Percentiles rank a stretch among this genome's conserved stretches.
These are phyloP conservation scores for Talaromyces thailandensis DNA, from an alignment of 495 filamentous ascomycete genomes.

Conservation along the genomic window DNA sequence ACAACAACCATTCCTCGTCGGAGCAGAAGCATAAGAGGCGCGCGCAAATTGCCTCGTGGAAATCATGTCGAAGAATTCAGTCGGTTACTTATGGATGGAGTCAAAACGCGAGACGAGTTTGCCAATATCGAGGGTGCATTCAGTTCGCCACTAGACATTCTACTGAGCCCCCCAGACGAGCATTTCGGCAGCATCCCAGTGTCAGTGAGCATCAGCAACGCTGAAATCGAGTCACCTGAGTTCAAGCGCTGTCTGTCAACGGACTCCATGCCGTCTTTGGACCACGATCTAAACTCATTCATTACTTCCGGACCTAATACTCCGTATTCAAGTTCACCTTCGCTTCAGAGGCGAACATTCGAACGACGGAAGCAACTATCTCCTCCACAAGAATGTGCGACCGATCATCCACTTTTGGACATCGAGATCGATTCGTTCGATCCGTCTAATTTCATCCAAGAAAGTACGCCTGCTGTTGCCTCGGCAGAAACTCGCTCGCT, in stretches of 20 bases:
- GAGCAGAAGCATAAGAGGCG: constrained; percentile 20
- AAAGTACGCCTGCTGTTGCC: not conserved
- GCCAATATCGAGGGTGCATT: constrained; percentile 17
- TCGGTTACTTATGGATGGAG: constrained; percentile 30
- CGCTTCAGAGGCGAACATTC: constrained; percentile 26
- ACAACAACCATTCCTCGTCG: constrained; percentile 36
- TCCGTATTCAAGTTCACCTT: constrained; percentile 24
- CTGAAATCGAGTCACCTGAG: constrained; percentile 25
- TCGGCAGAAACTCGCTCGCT: not conserved
- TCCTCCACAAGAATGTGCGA: constrained; percentile 41
- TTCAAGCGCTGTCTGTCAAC: constrained; percentile 47
- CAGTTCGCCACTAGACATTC: constrained; percentile 30
- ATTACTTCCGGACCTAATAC: constrained; percentile 26
- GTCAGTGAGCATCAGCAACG: constrained; percentile 18
- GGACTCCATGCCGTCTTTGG: constrained; percentile 55
- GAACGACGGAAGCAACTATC: constrained; percentile 36
- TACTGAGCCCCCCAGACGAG: constrained; percentile 39
- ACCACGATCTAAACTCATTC: constrained; percentile 39
- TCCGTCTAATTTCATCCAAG: not conserved
- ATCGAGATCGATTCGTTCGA: constrained; percentile 15
- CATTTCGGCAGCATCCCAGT: constrained; percentile 19
- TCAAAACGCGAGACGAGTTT: constrained; percentile 23
- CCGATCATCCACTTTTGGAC: constrained; percentile 48
- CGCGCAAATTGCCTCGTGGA: constrained; percentile 28
- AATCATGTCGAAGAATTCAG: constrained; percentile 39